Base-by-base conservation (phyloP, 306 rosid species). In the Betula pendula region DNA sequence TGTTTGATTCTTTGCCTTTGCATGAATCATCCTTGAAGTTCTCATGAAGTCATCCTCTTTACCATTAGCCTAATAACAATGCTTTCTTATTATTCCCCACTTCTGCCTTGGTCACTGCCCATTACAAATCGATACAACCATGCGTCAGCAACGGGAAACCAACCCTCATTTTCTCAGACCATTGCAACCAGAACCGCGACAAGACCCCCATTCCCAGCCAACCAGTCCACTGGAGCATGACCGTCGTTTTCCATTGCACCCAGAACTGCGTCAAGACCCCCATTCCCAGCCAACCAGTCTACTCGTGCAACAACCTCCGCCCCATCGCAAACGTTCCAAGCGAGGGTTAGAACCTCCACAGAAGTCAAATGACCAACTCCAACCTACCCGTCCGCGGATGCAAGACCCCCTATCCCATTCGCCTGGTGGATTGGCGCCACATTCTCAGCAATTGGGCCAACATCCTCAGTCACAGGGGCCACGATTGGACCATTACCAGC, bases 21-120 rank as follows among this genome's bases (percentile, higher is more conserved):
- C 43, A 67, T 66, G 77, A 95, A 88, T 78, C 85, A 88, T 95
- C 91, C 97, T 88, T 90, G 89, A 85, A 90, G 91, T 94, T 87
- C 8, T 71, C 81, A 70, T 72, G 87, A 94, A 92, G 98, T 90
- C 83, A 90, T 94, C 85, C 95, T 73, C 88, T 42, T 75, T 80
- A 78, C 76, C 80, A 67, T 74, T 85, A 69, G 80, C 87, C 62
- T 67, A 77, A 77, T 71, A 78, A 47, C 82, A 78, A 38, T 68
- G 59, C 51, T 79, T 38, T 75, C 56, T 68, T 84, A 45, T 15
- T 74, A n/a, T 65, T 49, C 77, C 3, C 75, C 3, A 43, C 50
- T 72, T 66, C 58, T 81, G 45, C 31, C 47, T 67, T 74, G 68
- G 44, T 50, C 86, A 22, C 67, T 84, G 45, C 70, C 67, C 38